Conservation (phyloP, 2,329 filamentous ascomycete species). For the Verticillium isaacii region DNA sequence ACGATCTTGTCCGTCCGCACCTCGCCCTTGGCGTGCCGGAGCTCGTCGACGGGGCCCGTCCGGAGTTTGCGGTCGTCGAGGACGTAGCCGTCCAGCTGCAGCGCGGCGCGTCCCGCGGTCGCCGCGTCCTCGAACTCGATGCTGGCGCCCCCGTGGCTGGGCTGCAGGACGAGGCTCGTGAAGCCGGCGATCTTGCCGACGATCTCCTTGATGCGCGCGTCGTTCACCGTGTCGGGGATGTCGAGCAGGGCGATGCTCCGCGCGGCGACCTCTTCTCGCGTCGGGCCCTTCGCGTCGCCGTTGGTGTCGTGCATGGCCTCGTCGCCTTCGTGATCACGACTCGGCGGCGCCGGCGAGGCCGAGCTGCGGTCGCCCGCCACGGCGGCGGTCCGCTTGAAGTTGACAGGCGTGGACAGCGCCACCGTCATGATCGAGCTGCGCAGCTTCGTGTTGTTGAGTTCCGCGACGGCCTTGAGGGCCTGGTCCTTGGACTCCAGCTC, state of each 20-base stretch:
- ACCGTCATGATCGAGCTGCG: conserved; percentile 65
- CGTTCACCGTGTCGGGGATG: conserved; percentile 88
- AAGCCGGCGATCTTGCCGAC: conserved; percentile 68
- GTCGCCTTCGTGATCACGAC: conserved; percentile 25
- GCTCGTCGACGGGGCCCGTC: conserved; percentile 48
- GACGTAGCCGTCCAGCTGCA: conserved; percentile 51
- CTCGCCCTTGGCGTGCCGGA: conserved; percentile 47
- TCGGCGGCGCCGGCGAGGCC: conserved; percentile 29
- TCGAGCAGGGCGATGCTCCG: conserved; percentile 80
- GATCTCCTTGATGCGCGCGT: conserved; percentile 71
- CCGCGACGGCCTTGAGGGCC: conserved; percentile 58
- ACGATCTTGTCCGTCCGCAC: conserved; percentile 36
- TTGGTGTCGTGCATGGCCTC: conserved; percentile 12
- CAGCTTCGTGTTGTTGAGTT: conserved; percentile 67
- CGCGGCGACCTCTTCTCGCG: conserved; percentile 47
- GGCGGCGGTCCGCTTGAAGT: conserved; percentile 49
- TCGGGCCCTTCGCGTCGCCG: conserved; percentile 20
- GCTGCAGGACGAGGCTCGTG: conserved; percentile 72
- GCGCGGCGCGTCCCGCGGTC: conserved; percentile 67
- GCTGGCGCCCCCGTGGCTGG: conserved; percentile 78
- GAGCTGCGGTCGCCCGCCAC: conserved; percentile 24
- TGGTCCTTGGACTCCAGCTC: conserved; percentile 69
- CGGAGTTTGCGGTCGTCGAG: conserved; percentile 50
- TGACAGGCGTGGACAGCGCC: conserved; percentile 51
- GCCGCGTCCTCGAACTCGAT: conserved; percentile 72